Conservation (phyloP, 306 rosid species). For the Corylus americana region DNA sequence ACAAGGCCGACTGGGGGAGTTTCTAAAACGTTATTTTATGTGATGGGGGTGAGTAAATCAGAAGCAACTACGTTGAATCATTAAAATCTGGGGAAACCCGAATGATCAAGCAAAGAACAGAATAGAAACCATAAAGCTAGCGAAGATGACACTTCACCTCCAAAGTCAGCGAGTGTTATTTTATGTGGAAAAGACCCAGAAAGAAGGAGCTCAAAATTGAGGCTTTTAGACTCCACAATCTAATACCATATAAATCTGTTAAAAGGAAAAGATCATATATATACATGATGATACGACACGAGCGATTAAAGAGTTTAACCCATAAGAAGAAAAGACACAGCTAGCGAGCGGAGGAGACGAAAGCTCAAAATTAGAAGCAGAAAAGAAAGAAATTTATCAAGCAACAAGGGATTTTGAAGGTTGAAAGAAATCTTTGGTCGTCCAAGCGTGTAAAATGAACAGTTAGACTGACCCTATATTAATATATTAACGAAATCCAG, state of each 20-base stretch:
- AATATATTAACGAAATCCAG: background rate
- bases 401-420: background rate
- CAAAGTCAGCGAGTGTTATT: conserved; percentile 34
- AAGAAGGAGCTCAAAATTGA: conserved; percentile 21
- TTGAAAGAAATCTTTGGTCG: background rate
- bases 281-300: background rate
- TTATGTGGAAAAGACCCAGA: conserved; percentile 41
- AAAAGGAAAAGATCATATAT: background rate
- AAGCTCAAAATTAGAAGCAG: background rate
- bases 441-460: conserved; percentile 10
- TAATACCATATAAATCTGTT: background rate
- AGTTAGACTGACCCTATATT: background rate
- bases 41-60: conserved; percentile 32
- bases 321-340: background rate
- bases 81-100: conserved; percentile 17
- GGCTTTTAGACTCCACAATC: conserved; percentile 25
- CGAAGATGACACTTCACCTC: conserved; percentile 8
- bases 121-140: conserved; percentile 27
- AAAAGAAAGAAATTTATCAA: background rate
- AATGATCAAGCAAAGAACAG: conserved; percentile 35
- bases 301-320: background rate
- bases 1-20: conserved; percentile 19
- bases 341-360: conserved; percentile 5
- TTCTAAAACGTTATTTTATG: conserved; percentile 55
- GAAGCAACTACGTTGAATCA: conserved; percentile 17